Evolutionary conservation across 2,329 filamentous ascomycete species (phyloP).

Genomic region (Ascochyta viciae-villosae): DNA sequence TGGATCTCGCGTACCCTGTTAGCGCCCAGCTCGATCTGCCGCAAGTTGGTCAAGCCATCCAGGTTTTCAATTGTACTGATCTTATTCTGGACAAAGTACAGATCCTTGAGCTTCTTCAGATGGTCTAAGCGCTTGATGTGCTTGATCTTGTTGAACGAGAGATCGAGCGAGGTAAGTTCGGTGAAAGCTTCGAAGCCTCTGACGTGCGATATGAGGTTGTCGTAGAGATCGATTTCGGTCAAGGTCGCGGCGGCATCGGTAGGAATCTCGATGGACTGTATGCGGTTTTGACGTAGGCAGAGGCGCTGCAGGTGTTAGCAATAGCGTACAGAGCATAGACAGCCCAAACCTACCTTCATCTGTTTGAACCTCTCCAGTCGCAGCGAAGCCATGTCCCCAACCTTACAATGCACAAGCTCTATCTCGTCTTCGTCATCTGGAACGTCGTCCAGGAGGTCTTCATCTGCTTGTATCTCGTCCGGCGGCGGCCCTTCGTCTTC

Average conservation of each 20-base stretch:
- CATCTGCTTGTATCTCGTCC: constrained; percentile 43
- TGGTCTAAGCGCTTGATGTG: constrained; percentile 91
- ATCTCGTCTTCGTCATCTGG: constrained; percentile 67
- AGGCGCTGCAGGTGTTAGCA: constrained; percentile 61
- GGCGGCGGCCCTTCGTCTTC: constrained; percentile 62
- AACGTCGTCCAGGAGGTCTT: constrained; percentile 67
- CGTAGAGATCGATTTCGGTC: constrained; percentile 90
- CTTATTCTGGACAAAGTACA: constrained; percentile 96
- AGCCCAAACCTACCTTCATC: constrained; percentile 59
- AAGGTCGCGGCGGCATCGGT: constrained; percentile 70
- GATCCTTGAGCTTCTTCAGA: constrained; percentile 76
- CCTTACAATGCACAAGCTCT: constrained; percentile 85
- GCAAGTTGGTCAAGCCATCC: constrained; percentile 74
- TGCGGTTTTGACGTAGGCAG: constrained; percentile 91
- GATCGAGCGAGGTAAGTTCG: constrained; percentile 79
- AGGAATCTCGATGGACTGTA: constrained; percentile 80
- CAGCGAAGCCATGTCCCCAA: constrained; percentile 78
- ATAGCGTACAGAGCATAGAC: background rate
- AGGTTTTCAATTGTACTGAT: constrained; percentile 87
- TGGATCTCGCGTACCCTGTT: constrained; percentile 91
- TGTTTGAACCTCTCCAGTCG: constrained; percentile 83
- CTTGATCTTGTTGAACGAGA: constrained; percentile 99
- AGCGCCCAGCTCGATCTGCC: constrained; percentile 87
- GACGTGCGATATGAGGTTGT: constrained; percentile 91
- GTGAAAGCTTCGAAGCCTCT: constrained; percentile 80